These are phyloP conservation scores for Camellia granthamiana DNA, from an alignment of 148 eudicot genomes.

Conservation along the genomic window DNA sequence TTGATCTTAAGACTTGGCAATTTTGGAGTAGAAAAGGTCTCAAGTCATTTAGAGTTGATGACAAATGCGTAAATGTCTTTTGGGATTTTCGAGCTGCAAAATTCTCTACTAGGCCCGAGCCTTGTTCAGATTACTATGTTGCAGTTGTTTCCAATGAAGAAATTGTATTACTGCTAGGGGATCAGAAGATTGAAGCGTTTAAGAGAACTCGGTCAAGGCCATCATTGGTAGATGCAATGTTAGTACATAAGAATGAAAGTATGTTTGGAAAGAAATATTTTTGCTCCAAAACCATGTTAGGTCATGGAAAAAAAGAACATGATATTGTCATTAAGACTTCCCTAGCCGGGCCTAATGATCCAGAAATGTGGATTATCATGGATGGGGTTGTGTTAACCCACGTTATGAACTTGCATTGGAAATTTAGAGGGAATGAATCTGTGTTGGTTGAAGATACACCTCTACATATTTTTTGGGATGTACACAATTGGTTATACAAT, in stretches of 20 bases:
- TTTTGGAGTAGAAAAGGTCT: slow-evolving; percentile 38
- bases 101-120: slow-evolving; percentile 7
- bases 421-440: slow-evolving; percentile 14
- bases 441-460: not conserved
- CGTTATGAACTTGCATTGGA: slow-evolving; percentile 8
- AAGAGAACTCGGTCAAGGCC: slow-evolving; percentile 17
- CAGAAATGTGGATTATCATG: slow-evolving; percentile 4
- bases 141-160: slow-evolving; percentile 2
- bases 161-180: slow-evolving; percentile 14
- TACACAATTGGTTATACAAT: slow-evolving; percentile 6
- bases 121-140: slow-evolving; percentile 8
- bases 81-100: slow-evolving; percentile 12
- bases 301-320: not conserved
- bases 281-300: not conserved
- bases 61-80: slow-evolving; percentile 12
- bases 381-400: not conserved
- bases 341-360: slow-evolving; percentile 11
- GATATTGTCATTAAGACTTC: slow-evolving; percentile 6
- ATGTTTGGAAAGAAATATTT: slow-evolving; percentile 12
- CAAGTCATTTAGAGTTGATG: slow-evolving; percentile 33
- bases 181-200: slow-evolving; percentile 1
- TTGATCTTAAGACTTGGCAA: slow-evolving; percentile 45
- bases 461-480: slow-evolving; percentile 14
- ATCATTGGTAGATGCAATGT: not conserved
- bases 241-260: slow-evolving; percentile 4